phyloP scores from a whole-genome alignment of 345 rosid genomes.

The Gossypium stocksii region DNA sequence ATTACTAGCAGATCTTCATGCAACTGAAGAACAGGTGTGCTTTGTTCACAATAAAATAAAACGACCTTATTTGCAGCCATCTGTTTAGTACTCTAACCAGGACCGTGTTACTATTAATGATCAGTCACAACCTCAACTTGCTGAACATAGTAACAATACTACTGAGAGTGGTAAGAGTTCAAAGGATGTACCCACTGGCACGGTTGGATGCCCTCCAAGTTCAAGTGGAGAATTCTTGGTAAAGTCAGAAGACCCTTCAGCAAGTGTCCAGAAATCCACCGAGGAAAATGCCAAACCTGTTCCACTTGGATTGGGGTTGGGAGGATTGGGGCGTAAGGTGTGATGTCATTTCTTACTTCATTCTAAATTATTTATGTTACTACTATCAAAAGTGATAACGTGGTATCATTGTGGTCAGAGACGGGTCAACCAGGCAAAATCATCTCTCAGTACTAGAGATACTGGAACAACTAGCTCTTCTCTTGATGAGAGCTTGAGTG shows the following conservation, averaged over 20 bases:
- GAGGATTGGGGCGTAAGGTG: conserved; percentile 83
- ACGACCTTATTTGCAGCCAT: neutral
- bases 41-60: conserved; percentile 9
- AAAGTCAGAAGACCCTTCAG: conserved; percentile 35
- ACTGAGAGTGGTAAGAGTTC: conserved; percentile 24
- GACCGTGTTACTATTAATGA: conserved; percentile 13
- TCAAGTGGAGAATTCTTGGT: conserved; percentile 28
- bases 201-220: conserved; percentile 26
- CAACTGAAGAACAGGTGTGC: conserved; percentile 38
- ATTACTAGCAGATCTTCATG: conserved; percentile 19
- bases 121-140: conserved; percentile 32
- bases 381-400: neutral
- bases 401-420: conserved; percentile 32
- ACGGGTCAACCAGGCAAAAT: conserved; percentile 44
- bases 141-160: conserved; percentile 21
- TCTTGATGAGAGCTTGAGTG: conserved; percentile 31
- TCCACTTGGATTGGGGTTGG: conserved; percentile 88
- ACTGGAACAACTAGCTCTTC: conserved; percentile 34
- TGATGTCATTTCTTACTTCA: conserved; percentile 2
- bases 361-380: neutral
- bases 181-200: conserved; percentile 31
- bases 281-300: conserved; percentile 37
- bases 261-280: conserved; percentile 33
- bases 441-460: conserved; percentile 28
- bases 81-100: conserved; percentile 8